Conservation (phyloP, 2,329 filamentous ascomycete genomes). For the Fonsecaea nubica region DNA sequence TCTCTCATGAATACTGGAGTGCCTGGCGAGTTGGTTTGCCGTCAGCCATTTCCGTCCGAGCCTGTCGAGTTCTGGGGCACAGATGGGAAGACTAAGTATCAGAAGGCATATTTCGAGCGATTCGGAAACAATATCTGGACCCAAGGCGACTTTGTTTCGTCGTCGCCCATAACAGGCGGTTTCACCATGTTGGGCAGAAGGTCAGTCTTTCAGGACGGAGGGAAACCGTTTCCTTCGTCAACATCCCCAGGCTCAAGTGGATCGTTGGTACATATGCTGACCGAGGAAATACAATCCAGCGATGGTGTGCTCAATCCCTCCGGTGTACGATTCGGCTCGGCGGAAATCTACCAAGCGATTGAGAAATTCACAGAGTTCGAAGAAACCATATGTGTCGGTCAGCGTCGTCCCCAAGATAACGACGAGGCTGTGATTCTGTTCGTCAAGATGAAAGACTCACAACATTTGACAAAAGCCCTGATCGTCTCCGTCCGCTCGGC, state of each 20-base stretch:
- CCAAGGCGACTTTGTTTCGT: conserved; percentile 67
- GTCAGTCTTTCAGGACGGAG: neutral
- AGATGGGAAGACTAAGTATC: neutral
- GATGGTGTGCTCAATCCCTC: too few relatives aligned
- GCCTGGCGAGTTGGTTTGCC: conserved; percentile 12
- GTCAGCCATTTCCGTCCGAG: neutral
- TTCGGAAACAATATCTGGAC: conserved; percentile 49
- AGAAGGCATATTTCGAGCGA: neutral
- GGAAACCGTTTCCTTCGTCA: too few relatives aligned
- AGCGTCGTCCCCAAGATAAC: conserved; percentile 66
- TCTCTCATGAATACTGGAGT: neutral
- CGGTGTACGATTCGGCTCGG: too few relatives aligned
- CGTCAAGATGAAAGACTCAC: conserved; percentile 65
- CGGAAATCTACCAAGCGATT: too few relatives aligned
- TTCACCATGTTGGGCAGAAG: conserved; percentile 20
- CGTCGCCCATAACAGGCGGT: conserved; percentile 13
- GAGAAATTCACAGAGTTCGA: too few relatives aligned
- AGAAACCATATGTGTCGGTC: conserved; percentile 62
- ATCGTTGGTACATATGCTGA: too few relatives aligned
- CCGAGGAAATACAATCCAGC: too few relatives aligned
- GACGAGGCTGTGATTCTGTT: conserved; percentile 68
- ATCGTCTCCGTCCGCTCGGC: conserved; percentile 66
- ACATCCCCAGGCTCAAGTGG: too few relatives aligned
- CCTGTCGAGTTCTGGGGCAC: conserved; percentile 4
- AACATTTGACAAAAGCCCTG: conserved; percentile 61